phyloP scores from a whole-genome alignment of 768 basidiomycete genomes.

The Cystofilobasidium macerans region DNA sequence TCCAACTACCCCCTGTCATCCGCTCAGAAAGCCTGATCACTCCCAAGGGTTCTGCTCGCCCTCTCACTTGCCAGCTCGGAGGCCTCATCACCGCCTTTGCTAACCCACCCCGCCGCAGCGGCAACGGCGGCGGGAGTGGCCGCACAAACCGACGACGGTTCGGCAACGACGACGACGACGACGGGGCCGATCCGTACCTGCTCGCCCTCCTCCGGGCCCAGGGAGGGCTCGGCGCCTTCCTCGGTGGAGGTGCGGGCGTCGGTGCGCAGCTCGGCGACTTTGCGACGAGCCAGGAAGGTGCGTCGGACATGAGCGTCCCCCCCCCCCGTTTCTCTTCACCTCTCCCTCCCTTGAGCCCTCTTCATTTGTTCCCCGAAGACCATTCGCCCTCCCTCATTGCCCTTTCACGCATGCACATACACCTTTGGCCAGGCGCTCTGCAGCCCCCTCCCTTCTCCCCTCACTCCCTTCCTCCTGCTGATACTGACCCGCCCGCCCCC shows the following conservation, averaged over 20 bases:
- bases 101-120: neutral
- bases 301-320: no score
- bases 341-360: neutral
- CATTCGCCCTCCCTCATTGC: no score
- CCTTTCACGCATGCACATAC: no score
- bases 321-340: neutral
- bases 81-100: slow-evolving; percentile 12
- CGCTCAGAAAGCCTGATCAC: no score
- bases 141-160: no score
- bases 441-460: no score
- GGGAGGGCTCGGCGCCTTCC: slow-evolving; percentile 17
- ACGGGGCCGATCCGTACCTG: no score
- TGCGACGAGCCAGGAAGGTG: slow-evolving; percentile 82
- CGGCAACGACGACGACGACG: slow-evolving; percentile 19
- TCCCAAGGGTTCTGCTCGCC: neutral
- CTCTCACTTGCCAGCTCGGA: slow-evolving; percentile 7
- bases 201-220: slow-evolving; percentile 12
- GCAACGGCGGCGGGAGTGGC: no score
- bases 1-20: no score
- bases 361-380: no score
- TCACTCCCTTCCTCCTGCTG: neutral
- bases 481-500: no score
- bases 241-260: slow-evolving; percentile 38
- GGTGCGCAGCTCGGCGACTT: slow-evolving; percentile 75
- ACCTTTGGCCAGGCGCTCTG: no score